Conservation (phyloP, 1,284 basidiomycete species). For the Boletus mariae region DNA sequence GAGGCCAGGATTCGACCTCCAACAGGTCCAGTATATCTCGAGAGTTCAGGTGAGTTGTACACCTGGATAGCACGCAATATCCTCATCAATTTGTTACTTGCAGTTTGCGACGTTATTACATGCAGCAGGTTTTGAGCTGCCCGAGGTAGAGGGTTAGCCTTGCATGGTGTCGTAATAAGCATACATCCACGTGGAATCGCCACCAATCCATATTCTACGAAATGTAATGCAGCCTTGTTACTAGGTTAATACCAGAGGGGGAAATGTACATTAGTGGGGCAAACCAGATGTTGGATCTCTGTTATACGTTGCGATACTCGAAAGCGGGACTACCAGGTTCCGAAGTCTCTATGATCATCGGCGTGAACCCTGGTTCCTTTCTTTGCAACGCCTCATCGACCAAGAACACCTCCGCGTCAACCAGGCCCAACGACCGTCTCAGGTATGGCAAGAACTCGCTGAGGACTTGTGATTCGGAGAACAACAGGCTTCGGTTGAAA, state of each 20-base stretch:
- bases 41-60: constrained; percentile 70
- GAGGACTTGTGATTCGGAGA: constrained; percentile 83
- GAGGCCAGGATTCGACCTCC: constrained; percentile 74
- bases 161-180: no score
- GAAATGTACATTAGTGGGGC: not conserved
- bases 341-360: constrained; percentile 73
- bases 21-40: constrained; percentile 76
- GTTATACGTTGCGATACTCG: constrained; percentile 72
- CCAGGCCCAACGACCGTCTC: constrained; percentile 77
- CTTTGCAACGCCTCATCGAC: constrained; percentile 51
- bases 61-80: not conserved
- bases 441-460: constrained; percentile 76
- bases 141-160: not conserved
- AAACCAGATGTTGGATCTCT: constrained; percentile 2
- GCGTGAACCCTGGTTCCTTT: constrained; percentile 56
- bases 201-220: no score
- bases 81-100: not conserved
- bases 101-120: constrained; percentile 55
- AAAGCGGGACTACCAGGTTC: constrained; percentile 88
- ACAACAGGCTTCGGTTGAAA: constrained; percentile 85
- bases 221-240: no score
- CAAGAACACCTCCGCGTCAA: constrained; percentile 44
- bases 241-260: no score
- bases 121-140: constrained; percentile 48
- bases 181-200: no score